These are phyloP conservation scores for Phialophora verrucosa DNA, from an alignment of 2,329 filamentous ascomycete species.

Conservation along the genomic window DNA sequence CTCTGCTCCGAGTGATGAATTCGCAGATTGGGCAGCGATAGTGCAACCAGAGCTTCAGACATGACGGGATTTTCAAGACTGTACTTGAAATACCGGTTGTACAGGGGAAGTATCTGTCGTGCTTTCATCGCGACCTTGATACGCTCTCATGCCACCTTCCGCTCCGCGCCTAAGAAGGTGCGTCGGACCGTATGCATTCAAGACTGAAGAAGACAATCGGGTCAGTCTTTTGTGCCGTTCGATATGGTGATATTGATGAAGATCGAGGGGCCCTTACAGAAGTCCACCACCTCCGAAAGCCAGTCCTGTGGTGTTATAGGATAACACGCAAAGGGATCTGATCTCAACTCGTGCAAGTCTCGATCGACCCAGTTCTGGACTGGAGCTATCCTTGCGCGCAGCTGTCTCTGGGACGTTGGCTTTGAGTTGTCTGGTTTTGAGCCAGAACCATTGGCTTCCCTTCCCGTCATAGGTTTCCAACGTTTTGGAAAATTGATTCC, in stretches of 20 bases:
- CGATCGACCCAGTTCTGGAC: neutral
- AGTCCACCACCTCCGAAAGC: neutral
- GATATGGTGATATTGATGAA: neutral
- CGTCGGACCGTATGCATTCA: slow-evolving; percentile 1
- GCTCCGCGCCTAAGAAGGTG: neutral
- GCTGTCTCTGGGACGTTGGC: neutral
- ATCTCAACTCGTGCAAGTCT: neutral
- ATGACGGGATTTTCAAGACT: neutral
- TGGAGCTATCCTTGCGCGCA: neutral
- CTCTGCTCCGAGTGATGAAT: neutral
- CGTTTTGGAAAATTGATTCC: neutral
- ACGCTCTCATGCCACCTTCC: neutral
- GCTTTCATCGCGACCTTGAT: neutral
- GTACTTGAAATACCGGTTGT: neutral
- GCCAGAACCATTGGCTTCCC: neutral
- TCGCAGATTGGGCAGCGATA: neutral
- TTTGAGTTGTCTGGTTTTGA: neutral
- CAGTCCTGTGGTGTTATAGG: neutral
- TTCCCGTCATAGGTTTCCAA: neutral
- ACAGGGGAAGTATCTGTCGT: neutral
- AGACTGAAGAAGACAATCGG: neutral
- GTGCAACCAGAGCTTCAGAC: neutral
- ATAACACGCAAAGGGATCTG: neutral
- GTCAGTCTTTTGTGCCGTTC: neutral
- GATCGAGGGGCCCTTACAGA: neutral